phyloP scores from a whole-genome alignment of 306 rosid species.

The Glycine latifolia region DNA sequence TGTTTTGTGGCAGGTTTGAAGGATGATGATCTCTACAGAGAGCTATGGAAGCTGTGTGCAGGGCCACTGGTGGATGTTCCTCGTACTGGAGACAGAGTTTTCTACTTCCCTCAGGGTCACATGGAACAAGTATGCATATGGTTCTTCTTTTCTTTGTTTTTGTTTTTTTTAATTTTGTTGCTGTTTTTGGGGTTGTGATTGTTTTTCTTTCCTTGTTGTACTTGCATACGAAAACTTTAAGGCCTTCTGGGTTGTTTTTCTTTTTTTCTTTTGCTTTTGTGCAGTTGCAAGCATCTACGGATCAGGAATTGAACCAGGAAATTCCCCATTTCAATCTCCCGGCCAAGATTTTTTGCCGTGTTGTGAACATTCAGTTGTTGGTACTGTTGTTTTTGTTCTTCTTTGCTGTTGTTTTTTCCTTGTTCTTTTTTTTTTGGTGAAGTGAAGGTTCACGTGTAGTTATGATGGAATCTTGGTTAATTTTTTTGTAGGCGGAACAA shows the following conservation, averaged over 20 bases:
- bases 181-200: too few relatives aligned
- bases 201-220: too few relatives aligned
- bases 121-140: constrained; percentile 87
- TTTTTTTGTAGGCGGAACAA: constrained; percentile 76
- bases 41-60: constrained; percentile 88
- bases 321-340: too few relatives aligned
- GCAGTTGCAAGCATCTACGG: too few relatives aligned
- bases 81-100: constrained; percentile 61
- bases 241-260: too few relatives aligned
- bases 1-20: constrained; percentile 49
- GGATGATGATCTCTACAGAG: constrained; percentile 58
- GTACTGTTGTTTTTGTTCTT: too few relatives aligned
- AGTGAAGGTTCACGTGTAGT: constrained; percentile 17
- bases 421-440: constrained; percentile 15
- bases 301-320: too few relatives aligned
- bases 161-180: too few relatives aligned
- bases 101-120: constrained; percentile 95
- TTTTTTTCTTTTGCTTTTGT: too few relatives aligned
- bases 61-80: constrained; percentile 94
- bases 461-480: constrained; percentile 25
- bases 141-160: constrained; percentile 1
- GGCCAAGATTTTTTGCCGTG: too few relatives aligned
- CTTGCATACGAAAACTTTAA: too few relatives aligned
- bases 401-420: constrained; percentile 19
- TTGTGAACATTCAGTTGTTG: too few relatives aligned